Conservation (phyloP, 1,139 yeast genomes). For the Geotrichum europaeum region DNA sequence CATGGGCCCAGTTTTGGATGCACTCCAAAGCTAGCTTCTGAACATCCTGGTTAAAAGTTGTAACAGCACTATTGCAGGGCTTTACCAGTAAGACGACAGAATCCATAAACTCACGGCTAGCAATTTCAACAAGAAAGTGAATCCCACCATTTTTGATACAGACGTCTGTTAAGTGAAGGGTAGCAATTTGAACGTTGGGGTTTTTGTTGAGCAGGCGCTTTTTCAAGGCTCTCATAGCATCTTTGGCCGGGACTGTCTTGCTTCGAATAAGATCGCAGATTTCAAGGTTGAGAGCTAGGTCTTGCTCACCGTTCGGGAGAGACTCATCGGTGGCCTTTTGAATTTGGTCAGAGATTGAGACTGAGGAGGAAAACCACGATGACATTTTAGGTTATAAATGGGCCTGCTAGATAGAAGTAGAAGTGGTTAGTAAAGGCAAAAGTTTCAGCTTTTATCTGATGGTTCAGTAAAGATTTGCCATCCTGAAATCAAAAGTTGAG, state of each 20-base stretch:
- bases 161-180: slow-evolving; percentile 72
- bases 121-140: slow-evolving; percentile 72
- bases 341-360: slow-evolving; percentile 58
- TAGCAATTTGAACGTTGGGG: slow-evolving; percentile 71
- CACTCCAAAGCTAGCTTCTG: slow-evolving; percentile 55
- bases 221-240: slow-evolving; percentile 78
- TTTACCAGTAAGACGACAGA: slow-evolving; percentile 38
- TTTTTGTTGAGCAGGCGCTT: slow-evolving; percentile 59
- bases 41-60: slow-evolving; percentile 47
- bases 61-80: slow-evolving; percentile 22
- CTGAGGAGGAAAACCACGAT: slow-evolving; percentile 57
- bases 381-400: slow-evolving; percentile 4
- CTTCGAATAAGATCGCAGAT: slow-evolving; percentile 83
- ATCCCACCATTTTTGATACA: slow-evolving; percentile 92
- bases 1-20: slow-evolving; percentile 70
- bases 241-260: slow-evolving; percentile 74
- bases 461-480: neutral
- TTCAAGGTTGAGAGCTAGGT: slow-evolving; percentile 72
- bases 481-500: neutral
- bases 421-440: neutral
- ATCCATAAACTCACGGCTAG: slow-evolving; percentile 84
- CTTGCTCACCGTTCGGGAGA: slow-evolving; percentile 88
- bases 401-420: neutral
- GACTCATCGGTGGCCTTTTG: slow-evolving; percentile 80
- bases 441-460: neutral